Conservation (phyloP, 1,284 basidiomycete genomes). For the Ustilago loliicola region DNA sequence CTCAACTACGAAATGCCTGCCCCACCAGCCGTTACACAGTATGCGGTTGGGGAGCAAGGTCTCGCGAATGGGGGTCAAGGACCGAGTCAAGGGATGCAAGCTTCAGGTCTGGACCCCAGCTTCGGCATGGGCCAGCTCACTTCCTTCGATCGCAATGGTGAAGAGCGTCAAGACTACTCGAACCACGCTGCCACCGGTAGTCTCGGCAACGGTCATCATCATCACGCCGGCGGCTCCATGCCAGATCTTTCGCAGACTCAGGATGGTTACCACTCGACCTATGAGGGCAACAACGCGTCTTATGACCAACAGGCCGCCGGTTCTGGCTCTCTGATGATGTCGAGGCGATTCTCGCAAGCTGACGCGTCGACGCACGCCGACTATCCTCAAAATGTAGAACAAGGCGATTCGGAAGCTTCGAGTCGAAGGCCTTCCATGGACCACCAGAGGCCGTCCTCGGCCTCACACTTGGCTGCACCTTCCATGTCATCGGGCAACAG, state of each 20-base stretch:
- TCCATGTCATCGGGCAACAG: not conserved
- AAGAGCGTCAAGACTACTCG: constrained; percentile 16
- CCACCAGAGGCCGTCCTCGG: not conserved
- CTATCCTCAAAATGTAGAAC: not conserved
- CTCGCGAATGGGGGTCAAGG: not conserved
- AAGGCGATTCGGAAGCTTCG: not conserved
- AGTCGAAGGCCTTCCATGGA: not conserved
- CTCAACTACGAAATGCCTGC: constrained; percentile 17
- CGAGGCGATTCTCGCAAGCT: constrained; percentile 22
- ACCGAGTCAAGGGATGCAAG: not conserved
- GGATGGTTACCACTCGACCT: not conserved
- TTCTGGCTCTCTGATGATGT: constrained; percentile 12
- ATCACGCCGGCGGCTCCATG: not conserved
- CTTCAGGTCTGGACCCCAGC: constrained; percentile 8
- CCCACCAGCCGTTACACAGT: constrained; percentile 14
- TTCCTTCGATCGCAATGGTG: constrained; percentile 14
- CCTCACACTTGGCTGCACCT: not conserved
- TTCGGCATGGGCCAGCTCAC: constrained; percentile 9
- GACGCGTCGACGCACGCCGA: not conserved
- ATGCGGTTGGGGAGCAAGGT: constrained; percentile 10
- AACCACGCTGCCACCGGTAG: not conserved
- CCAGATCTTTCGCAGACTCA: not conserved
- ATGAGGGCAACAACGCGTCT: not conserved
- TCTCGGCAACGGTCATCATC: not conserved
- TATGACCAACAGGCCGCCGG: not conserved